Evolutionary conservation across 2,329 filamentous ascomycete species (phyloP), one percentile per base, ranked within the genome.

Genomic region (Amauroascus verrucosus): DNA sequence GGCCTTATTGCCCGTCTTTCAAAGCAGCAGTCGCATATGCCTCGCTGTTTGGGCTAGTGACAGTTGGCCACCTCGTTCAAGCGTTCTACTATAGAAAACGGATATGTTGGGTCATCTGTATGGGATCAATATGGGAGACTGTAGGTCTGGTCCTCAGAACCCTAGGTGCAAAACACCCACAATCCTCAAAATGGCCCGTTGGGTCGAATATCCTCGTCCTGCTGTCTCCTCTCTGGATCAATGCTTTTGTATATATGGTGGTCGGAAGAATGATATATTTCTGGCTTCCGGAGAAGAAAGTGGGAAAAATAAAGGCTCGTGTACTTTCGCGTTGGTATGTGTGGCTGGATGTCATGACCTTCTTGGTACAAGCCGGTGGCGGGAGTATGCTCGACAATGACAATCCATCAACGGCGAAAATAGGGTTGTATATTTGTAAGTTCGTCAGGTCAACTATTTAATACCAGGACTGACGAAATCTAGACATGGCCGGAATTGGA

Each of bases 241-340:
- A 38, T 14, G 35, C 8, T 6, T 38, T 72, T 56, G 67, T 67
- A 20, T 75, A 75, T 61, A 74, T 75, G 70, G 63, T 70, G 3
- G 63, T 76, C 13, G 72, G 67, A 2, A 66, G 72, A 1, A 73
- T 76, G 70, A 67, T 74, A 18, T 62, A 74, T 59, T 73, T 66
- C 58, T 74, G 70, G 51, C 38, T 68, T 1, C 71, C 70, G 1
- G 64, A 66, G 0, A 66, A 64, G 13, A 62, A 62, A 2, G 61
- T 75, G 13, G 63, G 69, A 3, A 56, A 55, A 3, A 64, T 75
- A 48, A 65, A 66, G 0, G 70, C 72, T 0, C 59, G 64, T 1
- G 57, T 60, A 0, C 58, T 75, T 3, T 68, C 69, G 2, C 60
- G 63, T 1, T 53, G 69, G 1, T 75, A 74, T 22, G 70, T 76